These are phyloP conservation scores for Alternaria sp. DNA, from an alignment of 2,329 filamentous ascomycete genomes.

Conservation along the genomic window DNA sequence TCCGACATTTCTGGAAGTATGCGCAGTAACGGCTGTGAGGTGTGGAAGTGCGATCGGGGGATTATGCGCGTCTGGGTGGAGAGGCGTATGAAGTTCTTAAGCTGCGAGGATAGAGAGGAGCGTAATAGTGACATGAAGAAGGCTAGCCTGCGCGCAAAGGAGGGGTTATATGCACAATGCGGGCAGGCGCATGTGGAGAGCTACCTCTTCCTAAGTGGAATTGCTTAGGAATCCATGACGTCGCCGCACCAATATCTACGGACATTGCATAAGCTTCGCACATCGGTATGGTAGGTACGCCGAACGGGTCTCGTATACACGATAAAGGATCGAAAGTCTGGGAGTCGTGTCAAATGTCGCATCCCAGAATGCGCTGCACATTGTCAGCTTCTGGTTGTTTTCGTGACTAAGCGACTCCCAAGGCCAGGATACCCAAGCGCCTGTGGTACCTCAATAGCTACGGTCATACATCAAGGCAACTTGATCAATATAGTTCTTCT, in stretches of 20 bases:
- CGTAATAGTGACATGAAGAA: constrained; percentile 33
- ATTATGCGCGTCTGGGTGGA: constrained; percentile 21
- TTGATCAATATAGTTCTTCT: not conserved
- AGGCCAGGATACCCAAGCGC: not conserved
- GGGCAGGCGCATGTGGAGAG: constrained; percentile 4
- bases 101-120: constrained; percentile 25
- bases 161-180: constrained; percentile 35
- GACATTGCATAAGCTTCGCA: not conserved
- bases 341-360: not conserved
- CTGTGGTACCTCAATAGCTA: not conserved
- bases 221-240: constrained; percentile 28
- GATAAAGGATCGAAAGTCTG: not conserved
- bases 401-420: not conserved
- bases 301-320: not conserved
- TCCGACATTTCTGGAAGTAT: constrained; percentile 37
- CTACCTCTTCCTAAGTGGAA: not conserved
- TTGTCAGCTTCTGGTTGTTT: not conserved
- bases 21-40: constrained; percentile 25
- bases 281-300: not conserved
- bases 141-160: constrained; percentile 18
- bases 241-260: constrained; percentile 5
- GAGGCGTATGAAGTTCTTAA: constrained; percentile 22
- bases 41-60: constrained; percentile 29
- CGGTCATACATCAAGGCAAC: not conserved
- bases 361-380: not conserved